Conservation (phyloP, 2,329 filamentous ascomycete genomes). For the Parafenestella ontariensis region DNA sequence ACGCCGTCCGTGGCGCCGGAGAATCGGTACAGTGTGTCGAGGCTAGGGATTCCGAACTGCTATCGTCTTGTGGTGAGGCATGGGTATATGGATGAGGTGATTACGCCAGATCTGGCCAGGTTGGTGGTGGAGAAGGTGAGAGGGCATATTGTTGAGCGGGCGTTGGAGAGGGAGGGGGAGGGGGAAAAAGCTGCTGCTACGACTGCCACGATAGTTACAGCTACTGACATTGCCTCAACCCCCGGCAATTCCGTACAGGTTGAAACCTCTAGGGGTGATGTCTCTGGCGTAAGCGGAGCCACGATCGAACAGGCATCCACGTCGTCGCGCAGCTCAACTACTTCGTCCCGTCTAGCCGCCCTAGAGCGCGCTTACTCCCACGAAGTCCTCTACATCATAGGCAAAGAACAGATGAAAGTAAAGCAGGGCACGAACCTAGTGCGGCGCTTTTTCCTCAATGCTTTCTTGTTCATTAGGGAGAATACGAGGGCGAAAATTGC, state of each 20-base stretch:
- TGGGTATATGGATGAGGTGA: constrained; percentile 75
- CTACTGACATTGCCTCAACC: background rate
- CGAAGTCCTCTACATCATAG: constrained; percentile 61
- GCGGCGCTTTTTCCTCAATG: constrained; percentile 57
- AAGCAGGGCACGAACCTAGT: constrained; percentile 50
- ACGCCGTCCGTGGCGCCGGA: constrained; percentile 55
- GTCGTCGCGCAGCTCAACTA: constrained; percentile 26
- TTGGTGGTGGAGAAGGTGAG: constrained; percentile 66
- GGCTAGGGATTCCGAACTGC: constrained; percentile 63
- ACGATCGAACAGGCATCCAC: constrained; percentile 8
- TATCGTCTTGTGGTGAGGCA: constrained; percentile 75
- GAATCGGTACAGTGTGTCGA: constrained; percentile 57
- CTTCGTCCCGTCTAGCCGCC: constrained; percentile 36
- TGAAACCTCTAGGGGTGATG: too few relatives aligned
- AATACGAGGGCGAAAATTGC: constrained; percentile 72
- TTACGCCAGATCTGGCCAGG: constrained; percentile 67
- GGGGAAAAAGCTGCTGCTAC: constrained; percentile 25
- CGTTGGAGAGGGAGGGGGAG: constrained; percentile 36
- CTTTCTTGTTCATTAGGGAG: constrained; percentile 70
- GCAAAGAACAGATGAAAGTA: constrained; percentile 59
- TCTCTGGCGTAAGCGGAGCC: background rate
- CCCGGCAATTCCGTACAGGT: background rate
- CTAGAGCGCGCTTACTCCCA: constrained; percentile 55
- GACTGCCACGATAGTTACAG: constrained; percentile 1
- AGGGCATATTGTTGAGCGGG: constrained; percentile 41